Conservation (phyloP, 805 yeast species). For the Candida tallmaniae region DNA sequence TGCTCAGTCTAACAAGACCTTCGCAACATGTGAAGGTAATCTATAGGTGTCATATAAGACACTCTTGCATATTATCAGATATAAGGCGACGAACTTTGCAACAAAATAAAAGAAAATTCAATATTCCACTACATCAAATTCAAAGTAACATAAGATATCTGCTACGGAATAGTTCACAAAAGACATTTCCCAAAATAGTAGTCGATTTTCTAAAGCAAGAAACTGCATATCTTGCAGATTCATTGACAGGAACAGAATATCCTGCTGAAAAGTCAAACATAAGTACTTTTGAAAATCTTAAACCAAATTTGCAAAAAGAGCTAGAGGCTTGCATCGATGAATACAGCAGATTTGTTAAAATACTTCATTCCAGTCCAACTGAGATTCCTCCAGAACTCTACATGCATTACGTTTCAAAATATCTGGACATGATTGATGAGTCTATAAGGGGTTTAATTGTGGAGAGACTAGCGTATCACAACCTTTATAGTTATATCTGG, state of each 20-base stretch:
- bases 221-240: conserved; percentile 6
- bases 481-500: conserved; percentile 29
- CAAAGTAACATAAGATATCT: too few relatives aligned
- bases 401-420: conserved; percentile 14
- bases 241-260: too few relatives aligned
- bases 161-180: too few relatives aligned
- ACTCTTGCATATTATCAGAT: too few relatives aligned
- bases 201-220: conserved; percentile 10
- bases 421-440: conserved; percentile 16
- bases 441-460: conserved; percentile 19
- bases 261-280: background rate
- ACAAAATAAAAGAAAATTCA: too few relatives aligned
- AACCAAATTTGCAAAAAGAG: conserved; percentile 14
- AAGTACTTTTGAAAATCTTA: conserved; percentile 1
- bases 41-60: too few relatives aligned
- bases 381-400: conserved; percentile 27
- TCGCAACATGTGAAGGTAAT: too few relatives aligned
- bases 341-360: conserved; percentile 23
- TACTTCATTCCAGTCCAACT: conserved; percentile 29
- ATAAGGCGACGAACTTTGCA: too few relatives aligned
- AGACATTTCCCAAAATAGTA: conserved; percentile 3
- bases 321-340: conserved; percentile 23
- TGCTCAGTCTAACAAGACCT: too few relatives aligned
- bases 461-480: conserved; percentile 28
- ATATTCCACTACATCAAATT: too few relatives aligned